These are phyloP conservation scores for Fonsecaea nubica DNA, from an alignment of 2,329 filamentous ascomycete genomes.

Conservation along the genomic window DNA sequence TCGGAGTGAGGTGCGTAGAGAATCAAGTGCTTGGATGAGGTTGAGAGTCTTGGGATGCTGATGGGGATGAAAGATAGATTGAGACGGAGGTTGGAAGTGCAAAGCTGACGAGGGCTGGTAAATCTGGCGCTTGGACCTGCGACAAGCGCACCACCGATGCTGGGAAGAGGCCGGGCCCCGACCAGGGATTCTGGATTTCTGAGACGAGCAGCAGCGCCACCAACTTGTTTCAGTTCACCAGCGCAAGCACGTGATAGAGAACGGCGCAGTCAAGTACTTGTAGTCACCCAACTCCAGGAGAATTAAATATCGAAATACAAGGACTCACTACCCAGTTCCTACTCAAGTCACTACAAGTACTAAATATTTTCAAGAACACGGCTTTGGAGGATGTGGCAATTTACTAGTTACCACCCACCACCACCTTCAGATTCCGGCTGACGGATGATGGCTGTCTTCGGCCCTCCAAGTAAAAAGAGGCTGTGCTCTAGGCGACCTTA, in stretches of 20 bases:
- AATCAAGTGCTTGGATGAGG: constrained; percentile 4
- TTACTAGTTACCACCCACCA: not conserved
- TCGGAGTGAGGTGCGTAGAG: constrained; percentile 11
- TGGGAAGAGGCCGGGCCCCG: constrained; percentile 9
- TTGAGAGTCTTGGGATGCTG: constrained; percentile 16
- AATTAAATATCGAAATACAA: constrained; percentile 9
- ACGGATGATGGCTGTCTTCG: not conserved
- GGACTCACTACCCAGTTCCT: not conserved
- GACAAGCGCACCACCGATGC: constrained; percentile 15
- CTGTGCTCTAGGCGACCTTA: constrained; percentile 26
- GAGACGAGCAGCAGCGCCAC: constrained; percentile 20
- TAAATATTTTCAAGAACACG: not conserved
- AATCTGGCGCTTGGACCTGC: constrained; percentile 35
- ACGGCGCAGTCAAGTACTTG: not conserved
- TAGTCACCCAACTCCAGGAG: not conserved
- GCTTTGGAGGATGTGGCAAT: not conserved
- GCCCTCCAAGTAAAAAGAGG: constrained; percentile 6
- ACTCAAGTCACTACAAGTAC: not conserved
- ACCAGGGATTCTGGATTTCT: constrained; percentile 17
- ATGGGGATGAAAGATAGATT: constrained; percentile 28
- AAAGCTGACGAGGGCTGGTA: constrained; percentile 37
- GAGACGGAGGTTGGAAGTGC: constrained; percentile 26
- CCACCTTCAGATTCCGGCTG: constrained; percentile 6
- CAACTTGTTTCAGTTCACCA: not conserved
- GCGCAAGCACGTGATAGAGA: constrained; percentile 12